Conservation (phyloP, 768 basidiomycete species). For the Phlebiopsis gigantea region DNA sequence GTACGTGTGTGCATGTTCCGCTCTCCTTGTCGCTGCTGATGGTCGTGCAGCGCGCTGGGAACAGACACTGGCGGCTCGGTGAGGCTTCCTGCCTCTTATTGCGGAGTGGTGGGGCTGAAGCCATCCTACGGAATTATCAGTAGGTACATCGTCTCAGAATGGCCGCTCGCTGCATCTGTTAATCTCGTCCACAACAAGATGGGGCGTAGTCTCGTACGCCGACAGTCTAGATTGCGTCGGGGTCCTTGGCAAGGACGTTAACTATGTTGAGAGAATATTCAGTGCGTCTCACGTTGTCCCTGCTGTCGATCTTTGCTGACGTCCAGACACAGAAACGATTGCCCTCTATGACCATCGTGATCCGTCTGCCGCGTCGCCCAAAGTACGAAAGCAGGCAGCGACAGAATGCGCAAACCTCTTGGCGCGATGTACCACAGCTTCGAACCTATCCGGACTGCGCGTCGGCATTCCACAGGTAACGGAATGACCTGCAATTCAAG, state of each 20-base stretch:
- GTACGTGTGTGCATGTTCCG: constrained; percentile 48
- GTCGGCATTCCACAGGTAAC: constrained; percentile 73
- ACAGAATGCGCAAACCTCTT: constrained; percentile 3
- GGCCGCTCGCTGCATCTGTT: neutral
- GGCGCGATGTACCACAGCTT: neutral
- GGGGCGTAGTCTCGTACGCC: constrained; percentile 90
- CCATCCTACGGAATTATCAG: constrained; percentile 92
- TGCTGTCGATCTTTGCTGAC: too few relatives aligned
- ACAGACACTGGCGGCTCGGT: constrained; percentile 97
- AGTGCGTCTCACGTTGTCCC: constrained; percentile 38
- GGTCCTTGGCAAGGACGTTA: constrained; percentile 56
- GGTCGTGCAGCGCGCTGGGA: constrained; percentile 63
- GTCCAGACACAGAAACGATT: constrained; percentile 25
- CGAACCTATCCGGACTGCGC: constrained; percentile 46
- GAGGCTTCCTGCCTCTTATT: constrained; percentile 90
- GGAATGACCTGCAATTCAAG: neutral
- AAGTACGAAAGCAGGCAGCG: constrained; percentile 32
- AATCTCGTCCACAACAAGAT: constrained; percentile 39
- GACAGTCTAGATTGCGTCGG: constrained; percentile 96
- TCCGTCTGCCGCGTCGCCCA: constrained; percentile 58
- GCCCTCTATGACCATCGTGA: constrained; percentile 58
- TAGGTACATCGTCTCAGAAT: constrained; percentile 44
- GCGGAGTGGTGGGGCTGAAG: constrained; percentile 87
- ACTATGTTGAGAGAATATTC: constrained; percentile 50
- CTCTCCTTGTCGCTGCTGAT: neutral